Base-by-base conservation (phyloP, 768 basidiomycete genomes). In the Amanita exitialis region DNA sequence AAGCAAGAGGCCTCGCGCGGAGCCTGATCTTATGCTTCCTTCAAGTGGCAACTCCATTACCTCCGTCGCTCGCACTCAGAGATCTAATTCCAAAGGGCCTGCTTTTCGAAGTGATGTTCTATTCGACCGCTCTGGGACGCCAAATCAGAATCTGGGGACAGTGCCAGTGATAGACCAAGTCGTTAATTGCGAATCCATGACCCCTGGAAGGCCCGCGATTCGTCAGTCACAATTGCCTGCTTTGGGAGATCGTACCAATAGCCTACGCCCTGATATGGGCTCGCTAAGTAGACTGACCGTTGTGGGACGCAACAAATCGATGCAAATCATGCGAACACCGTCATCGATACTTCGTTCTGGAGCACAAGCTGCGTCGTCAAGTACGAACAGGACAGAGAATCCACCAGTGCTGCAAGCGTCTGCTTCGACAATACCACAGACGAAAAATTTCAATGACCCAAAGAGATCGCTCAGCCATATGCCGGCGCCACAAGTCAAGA, bases 1-100 rank as follows among this genome's bases (percentile, higher is more conserved):
- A 43, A 48, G 30, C 41, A 60, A 58, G 48, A 58, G 50, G 52
- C 47, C 51, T 6, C 56, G 58, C 21, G 30, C 44, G 3, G 49
- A 43, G 6, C 38, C 12, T 12, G 18, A 35, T 25, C 18, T 15
- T 43, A 13, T 28, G 3, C 6, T 18, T 18, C 16, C 20, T 34
- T 30, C 38, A 12, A 35, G 25, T 25, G 2, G 46, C 36, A 20
- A 10, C 15, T 51, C 49, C 21, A 9, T 16, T 12, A 6, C 10
- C 10, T 30, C 30, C 25, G 3, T 27, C 27, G 15, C 13, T 32
- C 9, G 25, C 20, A 36, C 42, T 27, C 38, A 28, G 36, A 43
- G 28, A 13, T 20, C 20, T 4, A 15, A 8, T 10, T 23, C 37
- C n/a, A 28, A 30, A 32, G 43, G 42, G 41, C 25, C 25, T 28